Evolutionary conservation across 768 basidiomycete genomes (phyloP), one percentile per base, ranked within the genome.

Genomic region (Xanthoconium stramineum): DNA sequence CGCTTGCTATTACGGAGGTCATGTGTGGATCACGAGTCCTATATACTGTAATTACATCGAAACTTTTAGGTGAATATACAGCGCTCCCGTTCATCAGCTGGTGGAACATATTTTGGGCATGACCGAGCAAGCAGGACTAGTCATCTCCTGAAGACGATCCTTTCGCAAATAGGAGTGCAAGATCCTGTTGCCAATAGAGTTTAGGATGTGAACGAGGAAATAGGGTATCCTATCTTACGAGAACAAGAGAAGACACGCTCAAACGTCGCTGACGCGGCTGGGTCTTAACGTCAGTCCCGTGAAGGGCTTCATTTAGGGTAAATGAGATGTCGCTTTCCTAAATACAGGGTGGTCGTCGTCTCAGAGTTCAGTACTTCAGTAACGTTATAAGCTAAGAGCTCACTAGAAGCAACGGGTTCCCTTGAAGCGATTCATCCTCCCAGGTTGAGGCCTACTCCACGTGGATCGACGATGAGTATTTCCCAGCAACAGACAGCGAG

Each of bases 191-290:
- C 14, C 24, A 56, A 12, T 14, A 48, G 11, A 32, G 19, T 44
- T 69, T 29, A 61, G 39, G n/a, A n/a, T 6, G 5, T 17, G 20
- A 30, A 11, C 28, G 17, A 19, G 28, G 29, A 40, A 32, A 45
- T 3, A 42, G 10, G 3, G 10, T 24, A 29, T 12, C 8, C 12
- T 33, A 14, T n/a, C 70, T 60, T 55, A 72, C 68, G 33, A 69
- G 37, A 46, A 63, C 37, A 6, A 72, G 55, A 28, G 56, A 61
- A n/a, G 63, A 60, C 45, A 58, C 42, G 52, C 58, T 72, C 42
- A 57, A 24, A 37, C 54, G 57, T 37, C 37, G 59, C 19, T 57
- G 55, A 49, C 28, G 50, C 53, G 43, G 32, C 38, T 53, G 56
- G 9, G 5, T 3, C n/a, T n/a, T n/a, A n/a, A n/a, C n/a, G n/a